A percentile compares a stretch with the other conserved stretches of the same genome.
Evolutionary conservation across 768 basidiomycete species (phyloP).

Genomic region (Suillus alpinus): DNA sequence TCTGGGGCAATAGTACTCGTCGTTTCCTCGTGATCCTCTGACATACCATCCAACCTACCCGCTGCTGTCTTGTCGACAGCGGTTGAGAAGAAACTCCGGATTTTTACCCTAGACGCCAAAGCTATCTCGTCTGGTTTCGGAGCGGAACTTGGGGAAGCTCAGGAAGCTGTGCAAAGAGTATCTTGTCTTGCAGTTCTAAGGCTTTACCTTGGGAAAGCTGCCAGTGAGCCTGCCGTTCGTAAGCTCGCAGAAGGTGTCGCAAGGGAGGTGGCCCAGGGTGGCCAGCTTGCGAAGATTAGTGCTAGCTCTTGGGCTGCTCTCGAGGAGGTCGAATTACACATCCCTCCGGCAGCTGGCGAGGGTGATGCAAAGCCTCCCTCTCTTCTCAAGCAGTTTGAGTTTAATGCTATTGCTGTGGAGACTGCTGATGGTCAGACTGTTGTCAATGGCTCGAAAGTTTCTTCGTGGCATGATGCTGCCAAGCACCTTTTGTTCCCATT

Average conservation of each 20-base stretch:
- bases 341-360: constrained; percentile 16
- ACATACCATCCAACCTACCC: constrained; percentile 69
- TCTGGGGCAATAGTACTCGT: constrained; percentile 70
- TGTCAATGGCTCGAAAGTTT: constrained; percentile 57
- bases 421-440: constrained; percentile 56
- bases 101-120: constrained; percentile 62
- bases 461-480: constrained; percentile 82
- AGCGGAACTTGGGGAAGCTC: constrained; percentile 27
- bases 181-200: constrained; percentile 81
- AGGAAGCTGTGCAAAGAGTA: constrained; percentile 50
- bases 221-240: constrained; percentile 49
- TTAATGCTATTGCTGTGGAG: constrained; percentile 74
- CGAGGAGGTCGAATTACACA: constrained; percentile 48
- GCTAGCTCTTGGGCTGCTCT: constrained; percentile 66
- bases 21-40: constrained; percentile 68
- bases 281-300: constrained; percentile 49
- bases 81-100: constrained; percentile 47
- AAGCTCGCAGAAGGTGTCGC: constrained; percentile 49
- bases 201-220: constrained; percentile 72
- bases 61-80: constrained; percentile 45
- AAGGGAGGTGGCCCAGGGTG: constrained; percentile 43
- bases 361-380: constrained; percentile 21
- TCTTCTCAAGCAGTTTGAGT: constrained; percentile 56
- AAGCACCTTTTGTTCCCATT: constrained; percentile 88
- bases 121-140: constrained; percentile 44